Evolutionary conservation across 768 basidiomycete genomes (phyloP), one percentile per base, ranked within the genome.

Genomic region (Dacryopinax spathularia): DNA sequence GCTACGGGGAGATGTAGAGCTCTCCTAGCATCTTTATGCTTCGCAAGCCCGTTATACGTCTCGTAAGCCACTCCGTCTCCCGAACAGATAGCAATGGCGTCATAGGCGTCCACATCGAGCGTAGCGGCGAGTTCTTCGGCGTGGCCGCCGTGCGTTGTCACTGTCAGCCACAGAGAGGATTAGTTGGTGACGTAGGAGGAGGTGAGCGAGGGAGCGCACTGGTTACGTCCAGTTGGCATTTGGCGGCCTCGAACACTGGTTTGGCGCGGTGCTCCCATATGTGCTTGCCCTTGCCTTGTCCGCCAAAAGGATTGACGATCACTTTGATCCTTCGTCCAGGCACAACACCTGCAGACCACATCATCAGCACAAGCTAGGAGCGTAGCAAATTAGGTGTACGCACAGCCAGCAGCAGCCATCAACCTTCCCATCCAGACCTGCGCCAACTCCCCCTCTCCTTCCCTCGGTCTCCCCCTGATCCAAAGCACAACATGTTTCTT

Each of bases 1-100:
- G 84, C 83, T 27, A 94, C 74, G 1, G 91, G 89, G 33, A 84
- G 82, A 44, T 70, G 71, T 63, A 92, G 81, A 0, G 87, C 90
- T 56, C 76, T 77, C 34, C 75, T 71, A 1, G 86, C 82, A 35
- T 84, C 76, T 31, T 76, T 73, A 64, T 88, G 86, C 62, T 84
- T 76, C 1, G 87, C 84, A 63, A 92, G 82, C 1, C 91, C 91
- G 69, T 94, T 94, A 71, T 91, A 68, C 25, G 90, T 78, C 74
- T 94, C 91, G 69, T 92, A 87, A 16, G 91, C 70, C 34, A 90
- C 77, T 7, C 91, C 91, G 68, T 94, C 91, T 0, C 91, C 91
- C 0, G 89, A 91, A 25, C 93, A 79, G 33, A 83, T 74, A 35
- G 89, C 79, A 39, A 94, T 71, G 0, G 84, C 88, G 66, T 92